Base-by-base conservation (phyloP, 139 green algal genomes). In the Deuterostichococcus epilithicus region DNA sequence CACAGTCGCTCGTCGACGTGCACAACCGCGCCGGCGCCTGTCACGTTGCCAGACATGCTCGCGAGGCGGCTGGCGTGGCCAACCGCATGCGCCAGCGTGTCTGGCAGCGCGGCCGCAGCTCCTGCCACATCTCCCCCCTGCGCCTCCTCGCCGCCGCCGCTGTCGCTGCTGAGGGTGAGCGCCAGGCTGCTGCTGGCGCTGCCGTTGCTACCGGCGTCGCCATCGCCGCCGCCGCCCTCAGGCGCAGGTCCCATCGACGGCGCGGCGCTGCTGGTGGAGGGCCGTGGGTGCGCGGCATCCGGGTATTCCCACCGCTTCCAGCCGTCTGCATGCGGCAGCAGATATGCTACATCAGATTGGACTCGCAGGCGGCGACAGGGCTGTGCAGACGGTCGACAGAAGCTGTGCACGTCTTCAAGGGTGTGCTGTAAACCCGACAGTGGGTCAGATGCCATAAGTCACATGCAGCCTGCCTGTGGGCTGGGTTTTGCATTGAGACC, bases 161-260 rank as follows among this genome's bases (percentile, higher is more conserved):
- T 72, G 68, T 69, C 33, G 65, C 25, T 38, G 52, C 75, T 74
- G 74, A 52, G 45, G 69, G 44, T 39, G 45, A 34, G 69, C 18
- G 32, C 69, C 38, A 36, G 35, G 36, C 60, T 32, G 73, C 71
- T 33, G 25, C 32, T 63, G 28, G 6, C 6, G 63, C 38, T 33
- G 39, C 52, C 45, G 30, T 66, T 34, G 72, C 6, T 45, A 66
- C 68, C 35, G n/a, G n/a, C n/a, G n/a, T n/a, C n/a, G n/a, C n/a
- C n/a, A n/a, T n/a, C n/a, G n/a, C n/a, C n/a, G n/a, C n/a, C n/a
- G n/a, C n/a, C n/a, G n/a, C n/a, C 71, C 18, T 26, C 25, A 22
- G 33, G 28, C 13, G 52, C 18, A 5, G 13, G 5, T 13, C 52
- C 18, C 52, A 25, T 28, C 52, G 52, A 3, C 13, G 28, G 3